These are phyloP conservation scores for Paecilomyces fulvus DNA, from an alignment of 2,329 filamentous ascomycete genomes.

Conservation along the genomic window DNA sequence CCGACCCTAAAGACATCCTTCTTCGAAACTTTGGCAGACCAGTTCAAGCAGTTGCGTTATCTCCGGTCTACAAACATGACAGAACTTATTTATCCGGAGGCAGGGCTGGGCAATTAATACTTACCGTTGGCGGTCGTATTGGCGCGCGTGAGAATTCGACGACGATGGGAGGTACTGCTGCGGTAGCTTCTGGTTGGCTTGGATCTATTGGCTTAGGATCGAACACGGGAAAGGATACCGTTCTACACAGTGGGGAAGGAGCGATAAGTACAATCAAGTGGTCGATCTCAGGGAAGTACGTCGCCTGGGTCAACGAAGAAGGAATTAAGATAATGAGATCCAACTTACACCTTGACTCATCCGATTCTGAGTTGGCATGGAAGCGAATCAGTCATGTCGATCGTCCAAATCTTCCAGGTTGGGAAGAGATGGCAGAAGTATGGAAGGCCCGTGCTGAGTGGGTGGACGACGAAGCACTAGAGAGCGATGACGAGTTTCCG, in stretches of 20 bases:
- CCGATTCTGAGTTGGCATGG: conserved; percentile 78
- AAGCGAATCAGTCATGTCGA: conserved; percentile 89
- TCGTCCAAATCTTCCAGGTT: conserved; percentile 73
- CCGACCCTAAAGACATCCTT: conserved; percentile 83
- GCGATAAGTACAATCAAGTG: conserved; percentile 87
- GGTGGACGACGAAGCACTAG: conserved; percentile 78
- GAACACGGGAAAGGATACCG: conserved; percentile 72
- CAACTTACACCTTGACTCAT: conserved; percentile 67
- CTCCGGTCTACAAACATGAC: conserved; percentile 87
- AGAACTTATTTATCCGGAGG: conserved; percentile 86
- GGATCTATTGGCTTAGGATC: conserved; percentile 74
- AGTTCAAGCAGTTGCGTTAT: conserved; percentile 85
- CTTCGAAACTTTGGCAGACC: conserved; percentile 89
- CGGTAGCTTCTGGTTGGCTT: conserved; percentile 81
- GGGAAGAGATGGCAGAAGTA: conserved; percentile 93
- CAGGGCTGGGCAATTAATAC: conserved; percentile 73
- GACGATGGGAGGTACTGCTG: conserved; percentile 64
- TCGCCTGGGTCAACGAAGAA: conserved; percentile 92
- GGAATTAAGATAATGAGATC: conserved; percentile 97
- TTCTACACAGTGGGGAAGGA: conserved; percentile 87
- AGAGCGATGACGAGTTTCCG: conserved; percentile 54
- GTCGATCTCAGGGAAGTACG: conserved; percentile 85
- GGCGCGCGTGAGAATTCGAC: conserved; percentile 78
- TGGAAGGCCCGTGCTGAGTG: conserved; percentile 92
- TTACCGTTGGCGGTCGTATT: conserved; percentile 71